Evolutionary conservation across 257 asterid genomes (phyloP), one percentile per base, ranked within the genome.

Genomic region (Solanum ossicruentum): DNA sequence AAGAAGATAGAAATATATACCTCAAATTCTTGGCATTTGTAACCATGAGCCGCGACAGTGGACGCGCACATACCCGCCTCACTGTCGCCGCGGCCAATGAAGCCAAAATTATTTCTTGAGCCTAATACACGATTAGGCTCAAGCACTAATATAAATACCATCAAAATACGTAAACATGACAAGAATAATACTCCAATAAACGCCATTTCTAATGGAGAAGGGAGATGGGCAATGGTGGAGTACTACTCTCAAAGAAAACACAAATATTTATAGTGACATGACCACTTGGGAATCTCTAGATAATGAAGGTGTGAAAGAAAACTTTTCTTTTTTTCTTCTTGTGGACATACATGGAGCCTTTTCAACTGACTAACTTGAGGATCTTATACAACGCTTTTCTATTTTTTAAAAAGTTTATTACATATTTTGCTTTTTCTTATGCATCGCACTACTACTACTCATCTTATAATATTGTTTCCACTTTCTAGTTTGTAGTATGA

Each of bases 1-100:
- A 9, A 1, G 36, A 61, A 23, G 23, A 11, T 2, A 21, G 5
- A 61, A n/a, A n/a, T 4, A 55, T 21, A 21, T 21, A 88, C 91
- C 45, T 65, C 75, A 47, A 75, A 86, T 43, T 88, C 91, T 84
- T 86, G 91, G 86, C 91, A 88, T 21, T 81, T 78, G 87, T 88
- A 88, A 82, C 91, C 91, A 81, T 86, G 88, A 17, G 63, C 4
- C 21, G 67, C 16, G 16, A 86, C 84, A 8, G 87, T 84, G 26
- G 86, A 52, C 15, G 88, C 85, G 1, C 91, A 88, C 28, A 86
- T 21, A n/a, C 87, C 87, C 16, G 82, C 21, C 8, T 21, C 58
- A 13, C 23, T 75, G 18, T 7, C 4, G 18, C 39, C 61, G 5
- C 49, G 10, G 4, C 8, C 26, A 1, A n/a, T 65, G 0, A 56